Evolutionary conservation across 805 yeast species (phyloP).

Genomic region (Myxozyma sirexii): DNA sequence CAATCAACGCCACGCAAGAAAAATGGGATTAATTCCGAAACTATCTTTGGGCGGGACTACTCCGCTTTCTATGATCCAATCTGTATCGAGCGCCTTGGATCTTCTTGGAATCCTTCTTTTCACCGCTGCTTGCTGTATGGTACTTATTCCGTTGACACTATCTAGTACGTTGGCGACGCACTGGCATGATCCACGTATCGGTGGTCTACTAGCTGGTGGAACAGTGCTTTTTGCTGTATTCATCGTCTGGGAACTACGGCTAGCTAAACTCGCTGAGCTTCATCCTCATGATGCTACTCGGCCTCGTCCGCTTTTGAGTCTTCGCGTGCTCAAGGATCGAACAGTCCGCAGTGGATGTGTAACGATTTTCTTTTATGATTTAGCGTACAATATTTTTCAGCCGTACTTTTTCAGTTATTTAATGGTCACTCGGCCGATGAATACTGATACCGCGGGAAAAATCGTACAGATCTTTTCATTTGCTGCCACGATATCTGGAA

Average conservation of each 20-base stretch:
- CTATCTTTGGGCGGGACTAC: conserved; percentile 19
- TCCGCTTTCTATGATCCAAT: neutral
- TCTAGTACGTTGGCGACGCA: conserved; percentile 57
- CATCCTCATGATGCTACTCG: conserved; percentile 14
- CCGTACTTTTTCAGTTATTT: conserved; percentile 65
- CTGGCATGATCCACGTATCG: conserved; percentile 58
- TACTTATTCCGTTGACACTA: conserved; percentile 66
- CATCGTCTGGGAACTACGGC: conserved; percentile 54
- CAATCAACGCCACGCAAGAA: conserved; percentile 32
- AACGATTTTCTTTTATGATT: conserved; percentile 57
- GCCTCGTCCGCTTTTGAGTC: conserved; percentile 57
- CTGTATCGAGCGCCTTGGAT: conserved; percentile 53
- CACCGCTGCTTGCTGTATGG: conserved; percentile 56
- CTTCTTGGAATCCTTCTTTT: conserved; percentile 57
- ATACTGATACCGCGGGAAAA: conserved; percentile 60
- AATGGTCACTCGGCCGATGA: conserved; percentile 53
- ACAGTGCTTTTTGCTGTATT: conserved; percentile 55
- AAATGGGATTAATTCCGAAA: conserved; percentile 25
- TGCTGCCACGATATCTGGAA: conserved; percentile 59
- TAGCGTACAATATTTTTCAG: conserved; percentile 63
- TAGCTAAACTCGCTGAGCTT: conserved; percentile 42
- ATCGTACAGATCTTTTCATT: conserved; percentile 60
- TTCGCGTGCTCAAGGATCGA: conserved; percentile 57
- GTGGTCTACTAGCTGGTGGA: conserved; percentile 65
- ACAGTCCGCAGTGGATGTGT: conserved; percentile 68